Base-by-base conservation (phyloP, 2,329 filamentous ascomycete genomes). In the Xylariomycetidae sp. region DNA sequence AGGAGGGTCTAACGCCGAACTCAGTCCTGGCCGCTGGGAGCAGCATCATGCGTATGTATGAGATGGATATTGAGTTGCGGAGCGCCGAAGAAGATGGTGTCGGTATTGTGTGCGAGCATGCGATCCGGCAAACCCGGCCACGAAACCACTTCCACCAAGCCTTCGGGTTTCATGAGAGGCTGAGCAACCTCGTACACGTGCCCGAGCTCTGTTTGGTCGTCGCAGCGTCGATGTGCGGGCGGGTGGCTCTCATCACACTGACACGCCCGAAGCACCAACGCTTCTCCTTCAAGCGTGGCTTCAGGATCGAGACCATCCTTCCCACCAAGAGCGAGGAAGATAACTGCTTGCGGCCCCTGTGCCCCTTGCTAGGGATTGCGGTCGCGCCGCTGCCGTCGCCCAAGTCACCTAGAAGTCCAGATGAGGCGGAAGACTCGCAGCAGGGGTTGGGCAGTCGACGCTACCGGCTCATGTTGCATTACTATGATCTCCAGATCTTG, bases 131-230 rank as follows among this genome's bases (percentile, higher is more conserved):
- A 10, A 26, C 30, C 3, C 40, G 46, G 7, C 44, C 46, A 18
- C 20, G 33, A 5, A 29, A 15, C 13, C 15, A 23, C 20, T 23
- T 23, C 20, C 12, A 8, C 20, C 41, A 49, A 4, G 47, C 50
- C 43, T 57, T 65, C 12, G 12, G 37, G 4, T 44, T 43, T n/a
- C 33, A 40, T 25, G 66, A 78, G 43, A 69, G 77, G 3, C 58
- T 85, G 15, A 79, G 72, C 57, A 76, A 84, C 67, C 58, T 76
- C 23, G 60, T 70, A 0, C 68, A 79, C 31, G 75, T 89, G 1
- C 80, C 81, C 0, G 78, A 85, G 46, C 63, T 92, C 1, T 79
- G 70, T n/a, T 62, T 88, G 10, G 71, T 88, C 7, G 64, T 85
- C 3, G 61, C 81, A 1, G 85, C 72, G 1, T 80, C 78, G 9